phyloP scores from a whole-genome alignment of 2,329 filamentous ascomycete species.

The Fusarium liriodendri region DNA sequence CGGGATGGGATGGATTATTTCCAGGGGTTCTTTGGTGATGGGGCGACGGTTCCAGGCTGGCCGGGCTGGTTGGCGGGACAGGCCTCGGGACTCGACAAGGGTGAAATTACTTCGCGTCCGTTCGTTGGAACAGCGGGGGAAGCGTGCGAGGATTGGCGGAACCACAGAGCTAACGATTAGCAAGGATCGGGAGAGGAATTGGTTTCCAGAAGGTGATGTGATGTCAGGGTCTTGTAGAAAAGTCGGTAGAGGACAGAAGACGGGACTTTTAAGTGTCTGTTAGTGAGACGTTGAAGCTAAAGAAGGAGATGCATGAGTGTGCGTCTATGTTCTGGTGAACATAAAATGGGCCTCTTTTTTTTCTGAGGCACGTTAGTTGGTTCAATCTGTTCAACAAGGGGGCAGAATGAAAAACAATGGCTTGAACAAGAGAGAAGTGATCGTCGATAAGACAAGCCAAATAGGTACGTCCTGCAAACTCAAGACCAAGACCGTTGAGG shows the following conservation, averaged over 20 bases:
- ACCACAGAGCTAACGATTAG: conserved; percentile 1
- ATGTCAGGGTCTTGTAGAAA: conserved; percentile 2
- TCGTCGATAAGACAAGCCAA: conserved; percentile 15
- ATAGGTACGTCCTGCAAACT: conserved; percentile 2
- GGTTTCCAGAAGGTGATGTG: conserved; percentile 13
- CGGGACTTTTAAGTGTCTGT: conserved; percentile 1
- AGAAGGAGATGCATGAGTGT: not conserved
- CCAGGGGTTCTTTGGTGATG: conserved; percentile 40
- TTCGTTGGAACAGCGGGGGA: conserved; percentile 12
- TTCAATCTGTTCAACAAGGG: conserved; percentile 1
- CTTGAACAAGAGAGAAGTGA: conserved; percentile 16
- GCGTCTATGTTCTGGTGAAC: not conserved
- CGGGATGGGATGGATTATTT: conserved; percentile 36
- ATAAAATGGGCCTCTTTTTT: not conserved
- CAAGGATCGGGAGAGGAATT: conserved; percentile 15
- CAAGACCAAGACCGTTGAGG: conserved; percentile 1
- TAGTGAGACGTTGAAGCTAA: conserved; percentile 18
- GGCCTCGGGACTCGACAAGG: conserved; percentile 23
- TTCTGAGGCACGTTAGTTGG: not conserved
- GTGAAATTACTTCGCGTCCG: conserved; percentile 44
- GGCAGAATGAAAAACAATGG: not conserved
- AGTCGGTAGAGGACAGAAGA: not conserved
- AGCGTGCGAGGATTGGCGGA: conserved; percentile 16
- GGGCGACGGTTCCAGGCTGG: conserved; percentile 33
- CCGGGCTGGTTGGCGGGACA: conserved; percentile 39